Conservation (phyloP, 257 asterid genomes). For the Solanum virginianum region DNA sequence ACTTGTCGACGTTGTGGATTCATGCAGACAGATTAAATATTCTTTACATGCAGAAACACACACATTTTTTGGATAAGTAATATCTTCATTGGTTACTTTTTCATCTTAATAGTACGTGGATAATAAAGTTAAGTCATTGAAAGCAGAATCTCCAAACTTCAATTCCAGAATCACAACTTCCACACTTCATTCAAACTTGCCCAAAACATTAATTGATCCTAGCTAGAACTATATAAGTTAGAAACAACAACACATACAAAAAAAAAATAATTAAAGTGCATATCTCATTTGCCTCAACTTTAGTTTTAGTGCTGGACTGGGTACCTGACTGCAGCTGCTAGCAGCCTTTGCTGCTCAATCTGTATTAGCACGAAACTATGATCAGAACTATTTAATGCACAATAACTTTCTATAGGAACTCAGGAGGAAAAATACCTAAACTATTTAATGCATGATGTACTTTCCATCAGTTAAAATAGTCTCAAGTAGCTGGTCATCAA, state of each 20-base stretch:
- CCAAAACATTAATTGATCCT: neutral
- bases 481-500: neutral
- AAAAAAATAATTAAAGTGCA: neutral
- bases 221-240: neutral
- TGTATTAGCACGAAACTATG: conserved; percentile 8
- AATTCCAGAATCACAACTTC: conserved; percentile 15
- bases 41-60: conserved; percentile 5
- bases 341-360: conserved; percentile 82
- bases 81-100: neutral
- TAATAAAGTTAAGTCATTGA: neutral
- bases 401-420: neutral
- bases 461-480: neutral
- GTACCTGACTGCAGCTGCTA: conserved; percentile 71
- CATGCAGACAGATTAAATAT: neutral
- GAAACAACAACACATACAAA: neutral
- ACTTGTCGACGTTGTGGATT: neutral
- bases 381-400: neutral
- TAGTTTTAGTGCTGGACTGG: conserved; percentile 26
- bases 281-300: neutral
- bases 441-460: neutral
- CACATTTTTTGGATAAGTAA: neutral
- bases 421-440: neutral
- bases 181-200: neutral
- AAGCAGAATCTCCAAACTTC: conserved; percentile 12
- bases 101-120: neutral